Percentiles rank a stretch among this genome's conserved stretches.
Evolutionary conservation across 1,284 basidiomycete genomes (phyloP).

Genomic region (Baeospora myosura): DNA sequence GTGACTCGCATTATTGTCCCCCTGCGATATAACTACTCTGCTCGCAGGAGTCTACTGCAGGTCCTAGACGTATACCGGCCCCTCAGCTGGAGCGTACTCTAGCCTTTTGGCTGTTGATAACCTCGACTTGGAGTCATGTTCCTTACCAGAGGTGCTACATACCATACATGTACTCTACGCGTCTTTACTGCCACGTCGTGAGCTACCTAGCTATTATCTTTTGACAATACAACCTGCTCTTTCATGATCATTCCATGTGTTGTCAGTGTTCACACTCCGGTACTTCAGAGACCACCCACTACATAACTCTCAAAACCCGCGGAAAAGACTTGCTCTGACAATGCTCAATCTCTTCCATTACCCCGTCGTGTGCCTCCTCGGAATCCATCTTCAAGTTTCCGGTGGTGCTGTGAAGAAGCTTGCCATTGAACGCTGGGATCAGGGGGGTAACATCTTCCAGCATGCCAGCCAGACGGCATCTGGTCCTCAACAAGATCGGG

Average conservation of each 20-base stretch:
- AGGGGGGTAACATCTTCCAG: too few relatives aligned
- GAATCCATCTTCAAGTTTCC: too few relatives aligned
- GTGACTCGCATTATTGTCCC: slow-evolving; percentile 48
- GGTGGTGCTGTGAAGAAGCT: too few relatives aligned
- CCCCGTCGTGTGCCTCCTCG: too few relatives aligned
- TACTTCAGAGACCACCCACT: too few relatives aligned
- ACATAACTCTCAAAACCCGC: not conserved
- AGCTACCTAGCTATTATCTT: not conserved
- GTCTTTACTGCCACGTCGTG: not conserved
- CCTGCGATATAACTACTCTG: slow-evolving; percentile 33
- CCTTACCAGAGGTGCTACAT: slow-evolving; percentile 49
- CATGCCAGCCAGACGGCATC: too few relatives aligned
- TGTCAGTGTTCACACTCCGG: not conserved
- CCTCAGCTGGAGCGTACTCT: slow-evolving; percentile 44
- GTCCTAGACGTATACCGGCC: slow-evolving; percentile 27
- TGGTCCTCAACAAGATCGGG: too few relatives aligned
- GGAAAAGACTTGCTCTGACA: not conserved
- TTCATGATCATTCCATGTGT: not conserved
- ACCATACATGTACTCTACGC: not conserved
- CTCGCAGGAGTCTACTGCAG: slow-evolving; percentile 48
- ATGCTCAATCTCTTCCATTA: not conserved
- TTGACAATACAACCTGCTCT: not conserved
- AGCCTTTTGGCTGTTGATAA: slow-evolving; percentile 27
- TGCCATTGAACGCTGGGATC: too few relatives aligned
- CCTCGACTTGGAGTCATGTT: slow-evolving; percentile 47